Percentiles rank a stretch among this genome's conserved stretches.
Conservation (phyloP, 2,329 filamentous ascomycete species). For the Dendryphion nanum region DNA sequence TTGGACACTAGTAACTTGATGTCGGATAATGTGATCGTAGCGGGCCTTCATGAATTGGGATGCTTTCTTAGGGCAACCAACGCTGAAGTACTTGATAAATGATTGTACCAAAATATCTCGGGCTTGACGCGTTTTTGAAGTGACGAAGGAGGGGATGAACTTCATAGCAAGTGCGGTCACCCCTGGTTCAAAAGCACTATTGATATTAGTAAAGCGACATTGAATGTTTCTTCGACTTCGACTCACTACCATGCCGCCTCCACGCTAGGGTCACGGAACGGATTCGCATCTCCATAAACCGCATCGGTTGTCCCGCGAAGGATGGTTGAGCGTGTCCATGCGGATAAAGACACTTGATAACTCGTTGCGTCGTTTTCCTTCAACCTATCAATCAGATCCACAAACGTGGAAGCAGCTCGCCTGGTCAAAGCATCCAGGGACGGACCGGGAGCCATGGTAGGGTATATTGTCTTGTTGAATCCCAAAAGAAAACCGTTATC, state of each 20-base stretch:
- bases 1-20: constrained; percentile 22
- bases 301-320: constrained; percentile 32
- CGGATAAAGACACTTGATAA: constrained; percentile 13
- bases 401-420: not conserved
- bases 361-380: not conserved
- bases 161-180: constrained; percentile 5
- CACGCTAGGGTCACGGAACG: constrained; percentile 28
- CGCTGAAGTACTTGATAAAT: constrained; percentile 39
- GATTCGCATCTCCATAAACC: constrained; percentile 39
- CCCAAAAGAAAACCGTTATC: constrained; percentile 28
- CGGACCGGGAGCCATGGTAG: constrained; percentile 22
- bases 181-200: constrained; percentile 7
- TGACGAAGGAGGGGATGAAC: constrained; percentile 14
- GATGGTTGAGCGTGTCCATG: constrained; percentile 14
- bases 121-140: constrained; percentile 22
- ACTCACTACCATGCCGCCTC: constrained; percentile 33
- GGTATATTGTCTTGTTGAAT: constrained; percentile 36
- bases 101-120: constrained; percentile 27
- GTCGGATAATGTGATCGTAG: constrained; percentile 23
- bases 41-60: constrained; percentile 34
- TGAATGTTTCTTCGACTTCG: not conserved
- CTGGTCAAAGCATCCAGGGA: constrained; percentile 11
- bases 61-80: constrained; percentile 30
- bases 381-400: constrained; percentile 1
- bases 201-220: constrained; percentile 1